Evolutionary conservation across 2,329 filamentous ascomycete genomes (phyloP).

Genomic region (Ceratocystis colombiana): DNA sequence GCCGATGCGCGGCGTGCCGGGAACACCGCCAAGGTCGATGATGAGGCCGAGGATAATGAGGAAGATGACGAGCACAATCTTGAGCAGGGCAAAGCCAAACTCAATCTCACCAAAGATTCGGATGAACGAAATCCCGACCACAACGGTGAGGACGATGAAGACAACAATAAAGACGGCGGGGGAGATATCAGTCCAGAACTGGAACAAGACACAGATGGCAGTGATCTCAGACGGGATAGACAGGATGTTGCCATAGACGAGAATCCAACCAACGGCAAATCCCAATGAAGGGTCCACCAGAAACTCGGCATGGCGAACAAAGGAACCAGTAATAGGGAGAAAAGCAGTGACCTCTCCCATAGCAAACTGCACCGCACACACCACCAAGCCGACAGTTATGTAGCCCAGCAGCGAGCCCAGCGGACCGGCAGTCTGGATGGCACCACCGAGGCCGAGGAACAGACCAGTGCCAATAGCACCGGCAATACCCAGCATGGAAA

Average conservation of each 20-base stretch:
- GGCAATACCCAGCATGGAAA: conserved; percentile 54
- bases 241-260: conserved; percentile 46
- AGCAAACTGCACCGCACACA: conserved; percentile 49
- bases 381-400: conserved; percentile 46
- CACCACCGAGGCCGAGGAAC: conserved; percentile 48
- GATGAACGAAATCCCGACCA: conserved; percentile 31
- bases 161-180: conserved; percentile 37
- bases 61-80: conserved; percentile 52
- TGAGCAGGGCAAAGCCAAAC: conserved; percentile 43
- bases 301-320: conserved; percentile 50
- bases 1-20: conserved; percentile 48
- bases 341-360: conserved; percentile 52
- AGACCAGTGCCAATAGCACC: conserved; percentile 52
- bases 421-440: conserved; percentile 43
- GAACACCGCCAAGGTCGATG: conserved; percentile 52
- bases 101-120: conserved; percentile 52
- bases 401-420: conserved; percentile 44
- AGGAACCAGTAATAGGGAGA: conserved; percentile 52
- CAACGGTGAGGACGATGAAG: conserved; percentile 44
- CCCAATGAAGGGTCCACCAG: conserved; percentile 52
- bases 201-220: conserved; percentile 51
- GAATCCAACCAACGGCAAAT: conserved; percentile 45
- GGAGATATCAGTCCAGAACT: conserved; percentile 53
- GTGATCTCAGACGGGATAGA: conserved; percentile 52
- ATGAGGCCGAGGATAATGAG: conserved; percentile 53